Percentiles rank a stretch among this genome's conserved stretches.
These are phyloP conservation scores for Ascochyta fabae DNA, from an alignment of 2,329 filamentous ascomycete species.

Conservation along the genomic window DNA sequence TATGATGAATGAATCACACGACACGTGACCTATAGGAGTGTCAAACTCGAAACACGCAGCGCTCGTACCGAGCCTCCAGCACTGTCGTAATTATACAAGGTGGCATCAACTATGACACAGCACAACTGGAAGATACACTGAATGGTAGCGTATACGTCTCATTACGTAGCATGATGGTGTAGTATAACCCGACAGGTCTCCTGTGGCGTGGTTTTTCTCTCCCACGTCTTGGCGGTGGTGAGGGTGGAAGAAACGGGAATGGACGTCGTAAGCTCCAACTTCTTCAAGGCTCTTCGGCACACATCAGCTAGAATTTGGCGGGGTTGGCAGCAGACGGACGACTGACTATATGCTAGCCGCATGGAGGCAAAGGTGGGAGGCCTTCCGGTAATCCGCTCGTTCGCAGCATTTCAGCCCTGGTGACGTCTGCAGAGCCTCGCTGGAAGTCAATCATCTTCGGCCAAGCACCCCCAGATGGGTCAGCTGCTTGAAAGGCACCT, in stretches of 20 bases:
- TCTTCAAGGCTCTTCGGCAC: conserved; percentile 1
- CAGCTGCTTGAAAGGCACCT: conserved; percentile 20
- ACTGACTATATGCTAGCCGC: conserved; percentile 18
- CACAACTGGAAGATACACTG: not conserved
- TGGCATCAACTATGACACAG: not conserved
- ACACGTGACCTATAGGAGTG: not conserved
- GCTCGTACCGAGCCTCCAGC: not conserved
- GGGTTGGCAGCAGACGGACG: conserved; percentile 1
- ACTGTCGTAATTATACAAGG: not conserved
- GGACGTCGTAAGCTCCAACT: not conserved
- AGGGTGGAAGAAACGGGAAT: not conserved
- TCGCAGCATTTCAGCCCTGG: conserved; percentile 22
- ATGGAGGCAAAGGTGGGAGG: conserved; percentile 18
- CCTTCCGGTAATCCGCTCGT: conserved; percentile 25
- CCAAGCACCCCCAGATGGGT: conserved; percentile 24
- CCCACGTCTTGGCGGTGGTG: not conserved
- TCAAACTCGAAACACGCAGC: not conserved
- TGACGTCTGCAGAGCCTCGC: conserved; percentile 41
- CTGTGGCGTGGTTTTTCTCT: not conserved
- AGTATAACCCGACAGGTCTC: not conserved
- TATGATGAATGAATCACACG: not conserved
- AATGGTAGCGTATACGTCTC: not conserved
- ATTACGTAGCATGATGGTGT: not conserved
- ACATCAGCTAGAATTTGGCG: not conserved
- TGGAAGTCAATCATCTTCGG: conserved; percentile 23